A percentile compares a stretch with the other conserved stretches of the same genome.
Evolutionary conservation across 1,139 yeast genomes (phyloP).

Genomic region (Scheffersomyces lignicola): DNA sequence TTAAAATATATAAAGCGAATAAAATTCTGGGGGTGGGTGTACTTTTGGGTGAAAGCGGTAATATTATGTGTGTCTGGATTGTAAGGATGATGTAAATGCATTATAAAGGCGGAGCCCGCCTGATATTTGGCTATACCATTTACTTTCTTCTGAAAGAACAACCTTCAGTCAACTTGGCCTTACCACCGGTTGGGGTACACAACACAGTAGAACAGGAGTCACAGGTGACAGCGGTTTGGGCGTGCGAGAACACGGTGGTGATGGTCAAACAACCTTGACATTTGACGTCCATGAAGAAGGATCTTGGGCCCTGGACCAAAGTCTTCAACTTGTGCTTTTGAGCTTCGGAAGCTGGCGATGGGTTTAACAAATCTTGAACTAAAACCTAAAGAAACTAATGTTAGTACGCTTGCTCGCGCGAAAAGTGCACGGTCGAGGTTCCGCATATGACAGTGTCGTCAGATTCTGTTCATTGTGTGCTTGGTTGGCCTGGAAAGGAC

Average conservation of each 20-base stretch:
- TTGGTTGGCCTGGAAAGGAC: too few species aligned
- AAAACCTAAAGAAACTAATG: slow-evolving; percentile 54
- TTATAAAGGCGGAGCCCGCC: too few species aligned
- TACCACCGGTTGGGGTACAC: slow-evolving; percentile 99
- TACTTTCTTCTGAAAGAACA: slow-evolving; percentile 99
- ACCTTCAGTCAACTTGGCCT: slow-evolving; percentile 99
- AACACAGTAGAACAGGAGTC: slow-evolving; percentile 97
- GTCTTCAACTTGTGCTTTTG: slow-evolving; percentile 97
- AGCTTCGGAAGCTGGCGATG: slow-evolving; percentile 94
- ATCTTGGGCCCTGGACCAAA: slow-evolving; percentile 97
- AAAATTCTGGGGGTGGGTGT: too few species aligned
- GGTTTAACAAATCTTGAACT: slow-evolving; percentile 98
- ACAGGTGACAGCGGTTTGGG: slow-evolving; percentile 99
- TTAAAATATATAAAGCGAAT: too few species aligned
- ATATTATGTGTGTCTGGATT: too few species aligned
- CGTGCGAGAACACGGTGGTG: slow-evolving; percentile 99
- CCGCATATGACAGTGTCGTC: too few species aligned
- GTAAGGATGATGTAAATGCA: too few species aligned
- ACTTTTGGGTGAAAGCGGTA: too few species aligned
- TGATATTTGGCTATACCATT: slow-evolving; percentile 20
- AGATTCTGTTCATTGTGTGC: too few species aligned
- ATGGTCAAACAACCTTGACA: slow-evolving; percentile 99
- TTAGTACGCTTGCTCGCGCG: too few species aligned
- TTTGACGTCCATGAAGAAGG: slow-evolving; percentile 99
- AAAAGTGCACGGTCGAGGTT: too few species aligned